phyloP scores from a whole-genome alignment of 305 asterid genomes.

The Solanum hybrid region DNA sequence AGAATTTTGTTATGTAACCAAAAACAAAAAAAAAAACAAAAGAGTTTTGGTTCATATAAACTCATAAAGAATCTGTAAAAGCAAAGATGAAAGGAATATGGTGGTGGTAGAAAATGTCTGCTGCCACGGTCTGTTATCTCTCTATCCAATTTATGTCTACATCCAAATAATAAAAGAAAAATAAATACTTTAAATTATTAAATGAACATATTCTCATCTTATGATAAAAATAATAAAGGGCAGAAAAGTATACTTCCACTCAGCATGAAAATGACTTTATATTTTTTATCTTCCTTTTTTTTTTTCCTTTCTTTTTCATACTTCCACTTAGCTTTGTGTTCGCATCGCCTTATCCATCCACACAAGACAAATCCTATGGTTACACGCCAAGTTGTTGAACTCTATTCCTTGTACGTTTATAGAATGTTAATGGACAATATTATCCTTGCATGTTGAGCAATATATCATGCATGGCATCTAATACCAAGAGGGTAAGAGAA shows the following conservation, averaged over 20 bases:
- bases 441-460: slow-evolving; percentile 22
- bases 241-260: slow-evolving; percentile 46
- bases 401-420: slow-evolving; percentile 26
- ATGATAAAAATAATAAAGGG: slow-evolving; percentile 9
- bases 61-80: slow-evolving; percentile 57
- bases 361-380: slow-evolving; percentile 39
- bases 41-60: slow-evolving; percentile 37
- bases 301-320: background rate
- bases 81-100: slow-evolving; percentile 72
- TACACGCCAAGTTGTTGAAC: slow-evolving; percentile 41
- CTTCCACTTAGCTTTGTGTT: slow-evolving; percentile 14
- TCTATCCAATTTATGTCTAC: slow-evolving; percentile 40
- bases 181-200: background rate
- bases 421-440: slow-evolving; percentile 10
- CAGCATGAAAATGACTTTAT: slow-evolving; percentile 28
- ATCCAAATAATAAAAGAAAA: slow-evolving; percentile 8
- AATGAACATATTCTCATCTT: slow-evolving; percentile 4
- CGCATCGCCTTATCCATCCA: slow-evolving; percentile 19
- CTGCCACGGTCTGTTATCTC: slow-evolving; percentile 52
- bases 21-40: background rate
- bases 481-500: background rate
- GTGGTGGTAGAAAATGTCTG: slow-evolving; percentile 78
- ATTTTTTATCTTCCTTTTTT: background rate
- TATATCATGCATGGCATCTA: slow-evolving; percentile 9
- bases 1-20: background rate